Conservation (phyloP, 1,284 basidiomycete species). For the Rhodotorula sp. region DNA sequence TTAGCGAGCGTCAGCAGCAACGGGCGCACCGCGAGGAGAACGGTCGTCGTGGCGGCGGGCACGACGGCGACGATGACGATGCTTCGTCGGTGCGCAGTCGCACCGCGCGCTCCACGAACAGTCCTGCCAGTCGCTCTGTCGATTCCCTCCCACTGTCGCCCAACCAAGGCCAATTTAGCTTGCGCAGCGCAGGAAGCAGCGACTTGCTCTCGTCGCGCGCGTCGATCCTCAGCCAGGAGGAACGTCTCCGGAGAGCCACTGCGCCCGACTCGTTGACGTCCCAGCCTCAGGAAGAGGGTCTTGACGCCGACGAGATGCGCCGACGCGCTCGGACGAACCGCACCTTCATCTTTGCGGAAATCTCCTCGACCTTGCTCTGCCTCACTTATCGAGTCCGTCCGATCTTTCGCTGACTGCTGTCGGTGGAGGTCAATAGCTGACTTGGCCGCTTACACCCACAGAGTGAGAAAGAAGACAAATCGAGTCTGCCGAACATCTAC, state of each 20-base stretch:
- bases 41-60: conserved; percentile 34
- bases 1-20: conserved; percentile 55
- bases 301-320: conserved; percentile 51
- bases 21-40: conserved; percentile 49
- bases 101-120: not conserved
- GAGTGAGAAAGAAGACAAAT: conserved; percentile 53
- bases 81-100: not conserved
- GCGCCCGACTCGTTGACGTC: conserved; percentile 26
- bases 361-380: conserved; percentile 62
- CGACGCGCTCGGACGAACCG: conserved; percentile 52
- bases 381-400: conserved; percentile 53
- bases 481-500: conserved; percentile 55
- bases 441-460: conserved; percentile 51
- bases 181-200: not conserved
- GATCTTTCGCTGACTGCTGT: not conserved
- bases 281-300: conserved; percentile 36
- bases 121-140: conserved; percentile 15
- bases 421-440: conserved; percentile 42
- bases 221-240: conserved; percentile 26
- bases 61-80: not conserved
- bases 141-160: conserved; percentile 27
- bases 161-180: not conserved
- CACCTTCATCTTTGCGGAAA: conserved; percentile 76
- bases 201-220: conserved; percentile 12
- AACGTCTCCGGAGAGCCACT: conserved; percentile 22